Percentiles rank a stretch among this genome's conserved stretches.
phyloP scores from a whole-genome alignment of 306 rosid species.

The Cucurbita pepo region DNA sequence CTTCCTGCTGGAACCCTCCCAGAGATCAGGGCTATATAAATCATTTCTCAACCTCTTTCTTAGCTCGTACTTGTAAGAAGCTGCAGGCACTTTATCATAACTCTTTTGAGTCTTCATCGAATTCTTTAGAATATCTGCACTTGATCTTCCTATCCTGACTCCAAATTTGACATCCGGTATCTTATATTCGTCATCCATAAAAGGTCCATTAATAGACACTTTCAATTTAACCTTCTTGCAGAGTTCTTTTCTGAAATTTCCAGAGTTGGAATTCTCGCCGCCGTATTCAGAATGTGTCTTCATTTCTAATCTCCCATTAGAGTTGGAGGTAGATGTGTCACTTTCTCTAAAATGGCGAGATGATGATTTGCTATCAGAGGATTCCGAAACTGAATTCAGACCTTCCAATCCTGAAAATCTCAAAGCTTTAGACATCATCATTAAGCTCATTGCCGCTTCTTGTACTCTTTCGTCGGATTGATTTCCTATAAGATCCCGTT shows the following conservation, averaged over 20 bases:
- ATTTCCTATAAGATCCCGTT: neutral
- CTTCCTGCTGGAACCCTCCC: constrained; percentile 14
- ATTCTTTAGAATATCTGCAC: constrained; percentile 13
- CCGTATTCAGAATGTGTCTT: neutral
- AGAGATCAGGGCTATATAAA: constrained; percentile 17
- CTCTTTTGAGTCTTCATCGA: constrained; percentile 14
- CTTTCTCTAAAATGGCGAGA: constrained; percentile 22
- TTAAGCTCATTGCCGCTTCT: constrained; percentile 63
- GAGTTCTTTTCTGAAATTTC: constrained; percentile 31
- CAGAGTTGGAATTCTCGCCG: constrained; percentile 10
- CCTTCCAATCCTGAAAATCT: constrained; percentile 18
- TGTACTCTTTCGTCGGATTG: constrained; percentile 29
- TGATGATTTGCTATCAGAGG: constrained; percentile 58
- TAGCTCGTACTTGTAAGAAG: constrained; percentile 19
- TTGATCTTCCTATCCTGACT: constrained; percentile 10
- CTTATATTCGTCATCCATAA: constrained; percentile 20
- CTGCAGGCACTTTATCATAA: constrained; percentile 11
- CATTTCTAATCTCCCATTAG: neutral
- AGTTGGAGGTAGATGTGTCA: constrained; percentile 11
- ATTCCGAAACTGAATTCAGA: constrained; percentile 33
- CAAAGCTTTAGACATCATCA: constrained; percentile 54
- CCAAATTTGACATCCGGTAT: constrained; percentile 23
- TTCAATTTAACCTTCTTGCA: constrained; percentile 32
- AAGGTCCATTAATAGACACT: constrained; percentile 34
- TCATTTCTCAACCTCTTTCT: constrained; percentile 29